Base-by-base conservation (phyloP, 2,329 filamentous ascomycete genomes). In the Neurospora sp. region DNA sequence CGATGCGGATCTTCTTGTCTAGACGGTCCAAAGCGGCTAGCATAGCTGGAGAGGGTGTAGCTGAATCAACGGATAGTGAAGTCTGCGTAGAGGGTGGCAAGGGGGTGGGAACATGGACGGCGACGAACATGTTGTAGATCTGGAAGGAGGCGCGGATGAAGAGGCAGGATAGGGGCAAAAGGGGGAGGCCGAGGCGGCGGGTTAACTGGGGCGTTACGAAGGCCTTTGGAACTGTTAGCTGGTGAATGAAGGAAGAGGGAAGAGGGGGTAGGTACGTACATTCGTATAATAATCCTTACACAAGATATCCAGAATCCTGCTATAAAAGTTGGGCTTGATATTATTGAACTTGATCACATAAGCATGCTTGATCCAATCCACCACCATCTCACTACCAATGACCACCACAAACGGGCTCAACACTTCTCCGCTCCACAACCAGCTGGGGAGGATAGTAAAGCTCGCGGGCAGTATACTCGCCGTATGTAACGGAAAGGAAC, bases 281-380 rank as follows among this genome's bases (percentile, higher is more conserved):
- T 97, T 95, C 0, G 93, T 95, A 78, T 99, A 99, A 81, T 99
- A 99, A 79, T 99, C 96, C 79, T 98, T 98, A 74, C 93, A 94
- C 8, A 99, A 83, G 4, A 99, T 92, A 77, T 99, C 96, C 17
- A 98, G 86, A 78, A 96, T 97, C 33, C 93, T 89, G 68, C 89
- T 87, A 79, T 99, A 99, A 70, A 99, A 91, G 7, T 87, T 88
- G 3, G 96, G 96, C 73, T 96, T 95, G 74, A 94, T 93, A 76
- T 97, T 97, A 84, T 99, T 99, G 83, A 99, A 99, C 78, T 99
- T 99, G 78, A 90, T 94, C 78, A 99, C 96, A 78, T 98, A 99
- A 28, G 93, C 93, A 78, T 99, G 96, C 80, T 99, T 99, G 79
- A 97, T 87, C 87, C 92, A 94, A 80, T 99, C 96, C 1, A 99